phyloP scores from a whole-genome alignment of 495 filamentous ascomycete genomes.

The Penicillium tannophilum region DNA sequence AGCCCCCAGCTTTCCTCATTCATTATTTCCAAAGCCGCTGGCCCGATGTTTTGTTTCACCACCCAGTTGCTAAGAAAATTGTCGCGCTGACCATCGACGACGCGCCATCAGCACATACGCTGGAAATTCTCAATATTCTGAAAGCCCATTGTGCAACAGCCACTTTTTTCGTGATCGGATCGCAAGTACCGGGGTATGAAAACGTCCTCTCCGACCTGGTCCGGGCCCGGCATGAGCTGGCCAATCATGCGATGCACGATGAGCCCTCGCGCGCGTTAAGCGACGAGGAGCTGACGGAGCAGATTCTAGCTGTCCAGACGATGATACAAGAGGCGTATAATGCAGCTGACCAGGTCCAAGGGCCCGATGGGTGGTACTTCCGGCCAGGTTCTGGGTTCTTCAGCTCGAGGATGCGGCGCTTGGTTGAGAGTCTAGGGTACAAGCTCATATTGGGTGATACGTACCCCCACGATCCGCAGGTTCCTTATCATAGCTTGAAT shows the following conservation, averaged over 20 bases:
- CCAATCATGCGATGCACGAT: constrained; percentile 85
- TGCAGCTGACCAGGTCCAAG: constrained; percentile 27
- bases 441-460: constrained; percentile 74
- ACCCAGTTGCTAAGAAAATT: constrained; percentile 57
- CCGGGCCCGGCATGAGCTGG: constrained; percentile 68
- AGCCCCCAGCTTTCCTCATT: constrained; percentile 69
- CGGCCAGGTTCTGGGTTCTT: constrained; percentile 83
- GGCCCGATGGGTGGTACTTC: constrained; percentile 61
- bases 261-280: constrained; percentile 61
- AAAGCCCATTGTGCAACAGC: constrained; percentile 58
- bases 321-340: constrained; percentile 59
- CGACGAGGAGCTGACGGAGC: constrained; percentile 34
- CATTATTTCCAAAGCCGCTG: constrained; percentile 66
- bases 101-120: constrained; percentile 71
- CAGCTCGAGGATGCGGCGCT: constrained; percentile 61
- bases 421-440: constrained; percentile 60
- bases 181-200: constrained; percentile 66
- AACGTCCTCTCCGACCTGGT: constrained; percentile 61
- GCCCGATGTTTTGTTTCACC: constrained; percentile 76
- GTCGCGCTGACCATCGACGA: constrained; percentile 87
- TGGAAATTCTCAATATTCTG: constrained; percentile 67
- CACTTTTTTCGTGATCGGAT: constrained; percentile 81
- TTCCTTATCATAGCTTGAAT: constrained; percentile 67
- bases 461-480: constrained; percentile 85
- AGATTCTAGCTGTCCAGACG: constrained; percentile 44